Percentiles rank a stretch among this genome's conserved stretches.
These are phyloP conservation scores for Heliosperma pusillum DNA, from an alignment of 148 eudicot genomes.

Conservation along the genomic window DNA sequence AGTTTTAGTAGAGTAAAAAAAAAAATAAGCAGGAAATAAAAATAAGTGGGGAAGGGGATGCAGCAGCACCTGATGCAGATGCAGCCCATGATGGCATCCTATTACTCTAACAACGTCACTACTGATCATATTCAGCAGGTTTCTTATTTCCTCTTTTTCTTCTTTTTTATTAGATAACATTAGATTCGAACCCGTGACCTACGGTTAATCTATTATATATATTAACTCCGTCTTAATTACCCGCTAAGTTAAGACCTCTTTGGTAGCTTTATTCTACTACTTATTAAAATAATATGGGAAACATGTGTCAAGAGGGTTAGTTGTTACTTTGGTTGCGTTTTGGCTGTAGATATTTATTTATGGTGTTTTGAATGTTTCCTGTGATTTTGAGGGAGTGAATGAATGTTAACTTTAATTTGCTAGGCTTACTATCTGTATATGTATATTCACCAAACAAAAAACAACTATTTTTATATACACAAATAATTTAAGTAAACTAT, in stretches of 20 bases:
- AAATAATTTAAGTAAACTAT: no score
- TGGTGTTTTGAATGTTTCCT: neutral
- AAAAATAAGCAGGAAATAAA: neutral
- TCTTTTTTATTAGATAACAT: neutral
- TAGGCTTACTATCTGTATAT: no score
- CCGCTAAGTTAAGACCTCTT: no score
- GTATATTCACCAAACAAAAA: no score
- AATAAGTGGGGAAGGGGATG: slow-evolving; percentile 30
- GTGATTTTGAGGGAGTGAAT: neutral
- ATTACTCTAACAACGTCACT: slow-evolving; percentile 88
- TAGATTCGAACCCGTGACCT: no score
- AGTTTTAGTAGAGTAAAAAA: neutral
- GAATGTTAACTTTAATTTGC: neutral
- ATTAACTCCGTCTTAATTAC: no score
- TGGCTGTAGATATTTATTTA: neutral
- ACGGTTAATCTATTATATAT: no score
- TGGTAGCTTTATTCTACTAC: no score
- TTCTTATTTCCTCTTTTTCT: slow-evolving; percentile 7
- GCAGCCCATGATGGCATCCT: slow-evolving; percentile 98
- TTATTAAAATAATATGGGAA: no score
- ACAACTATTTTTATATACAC: no score
- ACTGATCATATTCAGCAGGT: slow-evolving; percentile 98
- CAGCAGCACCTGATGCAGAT: slow-evolving; percentile 99
- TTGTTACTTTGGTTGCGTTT: no score
- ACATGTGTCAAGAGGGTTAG: no score